Conservation (phyloP, 1,139 yeast species). For the Hyphopichia fennica region DNA sequence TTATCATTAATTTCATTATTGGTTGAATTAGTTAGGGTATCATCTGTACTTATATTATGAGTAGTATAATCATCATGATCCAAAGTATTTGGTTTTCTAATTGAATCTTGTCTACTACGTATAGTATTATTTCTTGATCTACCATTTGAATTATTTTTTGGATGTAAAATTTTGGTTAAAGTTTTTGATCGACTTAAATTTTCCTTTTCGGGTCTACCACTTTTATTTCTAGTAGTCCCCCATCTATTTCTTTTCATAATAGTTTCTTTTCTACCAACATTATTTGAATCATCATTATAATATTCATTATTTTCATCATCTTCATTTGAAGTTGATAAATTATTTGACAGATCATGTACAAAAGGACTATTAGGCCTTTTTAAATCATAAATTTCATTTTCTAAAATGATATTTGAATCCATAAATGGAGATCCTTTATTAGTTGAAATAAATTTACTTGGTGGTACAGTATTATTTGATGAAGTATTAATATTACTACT, state of each 20-base stretch:
- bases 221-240: conserved; percentile 84
- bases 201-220: conserved; percentile 61
- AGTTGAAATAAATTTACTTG: conserved; percentile 1
- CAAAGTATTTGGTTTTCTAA: conserved; percentile 21
- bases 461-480: neutral
- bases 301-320: conserved; percentile 12
- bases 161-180: conserved; percentile 30
- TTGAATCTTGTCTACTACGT: conserved; percentile 12
- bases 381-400: conserved; percentile 19
- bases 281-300: conserved; percentile 10
- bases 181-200: conserved; percentile 50
- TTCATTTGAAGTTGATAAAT: conserved; percentile 3
- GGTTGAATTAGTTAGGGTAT: conserved; percentile 14
- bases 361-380: conserved; percentile 22
- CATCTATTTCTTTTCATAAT: conserved; percentile 76
- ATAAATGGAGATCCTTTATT: conserved; percentile 22
- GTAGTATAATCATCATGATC: neutral
- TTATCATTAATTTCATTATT: conserved; percentile 19
- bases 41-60: conserved; percentile 6
- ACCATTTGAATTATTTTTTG: conserved; percentile 1
- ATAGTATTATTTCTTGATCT: neutral
- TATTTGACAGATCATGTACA: conserved; percentile 10
- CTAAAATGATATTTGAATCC: conserved; percentile 20
- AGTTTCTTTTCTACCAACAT: conserved; percentile 12
- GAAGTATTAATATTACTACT: neutral